Evolutionary conservation across 2,329 filamentous ascomycete species (phyloP).

Genomic region (Clarireedia homoeocarpa): DNA sequence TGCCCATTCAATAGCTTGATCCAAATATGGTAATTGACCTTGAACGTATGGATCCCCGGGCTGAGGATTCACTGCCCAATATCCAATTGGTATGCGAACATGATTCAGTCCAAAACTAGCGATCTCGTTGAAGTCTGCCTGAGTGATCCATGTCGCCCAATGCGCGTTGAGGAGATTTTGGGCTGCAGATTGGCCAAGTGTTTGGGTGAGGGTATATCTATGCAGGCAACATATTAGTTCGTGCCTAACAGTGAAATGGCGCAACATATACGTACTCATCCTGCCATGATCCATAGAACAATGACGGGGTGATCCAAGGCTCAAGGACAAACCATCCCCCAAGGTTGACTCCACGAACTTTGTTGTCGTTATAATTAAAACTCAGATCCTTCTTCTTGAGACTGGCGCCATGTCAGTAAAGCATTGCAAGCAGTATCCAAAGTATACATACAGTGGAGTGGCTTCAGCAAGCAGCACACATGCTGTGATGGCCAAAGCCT

Average conservation of each 20-base stretch:
- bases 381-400: conserved; percentile 25
- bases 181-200: conserved; percentile 39
- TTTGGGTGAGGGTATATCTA: conserved; percentile 31
- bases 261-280: conserved; percentile 24
- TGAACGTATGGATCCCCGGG: conserved; percentile 53
- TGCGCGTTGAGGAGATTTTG: conserved; percentile 41
- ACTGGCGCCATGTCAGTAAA: conserved; percentile 10
- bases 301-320: conserved; percentile 48
- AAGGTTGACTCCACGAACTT: conserved; percentile 57
- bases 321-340: conserved; percentile 39
- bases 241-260: not conserved
- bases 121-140: conserved; percentile 36
- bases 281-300: conserved; percentile 34
- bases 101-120: conserved; percentile 47
- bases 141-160: conserved; percentile 48
- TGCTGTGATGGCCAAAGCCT: conserved; percentile 12
- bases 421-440: not conserved
- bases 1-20: conserved; percentile 52
- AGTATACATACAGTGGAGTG: conserved; percentile 16
- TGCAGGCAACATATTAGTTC: not conserved
- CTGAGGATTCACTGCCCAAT: conserved; percentile 51
- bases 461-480: conserved; percentile 13
- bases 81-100: conserved; percentile 57
- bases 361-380: conserved; percentile 45
- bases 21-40: conserved; percentile 51